Evolutionary conservation across 768 basidiomycete species (phyloP), one percentile per base, ranked within the genome.

Genomic region (Fibroporia radiculosa): DNA sequence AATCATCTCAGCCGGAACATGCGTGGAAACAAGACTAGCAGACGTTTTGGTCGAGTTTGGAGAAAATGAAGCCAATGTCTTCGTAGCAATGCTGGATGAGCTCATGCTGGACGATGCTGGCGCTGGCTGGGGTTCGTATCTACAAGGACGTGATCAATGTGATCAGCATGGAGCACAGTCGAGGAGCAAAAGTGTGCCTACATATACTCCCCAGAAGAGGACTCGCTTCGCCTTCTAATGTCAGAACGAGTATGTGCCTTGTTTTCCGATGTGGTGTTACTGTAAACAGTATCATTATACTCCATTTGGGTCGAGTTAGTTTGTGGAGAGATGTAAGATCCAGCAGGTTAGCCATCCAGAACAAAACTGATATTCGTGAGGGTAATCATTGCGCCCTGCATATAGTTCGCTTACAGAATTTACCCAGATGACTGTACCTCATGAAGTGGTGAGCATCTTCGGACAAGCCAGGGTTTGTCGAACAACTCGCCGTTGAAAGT

Each of bases 361-460:
- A 4, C 18, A 42, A 52, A 52, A 4, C 22, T 48, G 41, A 49
- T 40, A 24, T 40, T 49, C 14, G 45, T 40, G 32, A 20, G 25
- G 1, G 51, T 51, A n/a, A n/a, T 35, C 0, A 22, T 44, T 8
- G 38, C 26, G 14, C 23, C 32, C 20, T 27, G 25, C 1, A 47
- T 13, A 16, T 14, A 14, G 28, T 52, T 46, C 6, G 41, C 44
- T n/a, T 13, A 49, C n/a, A 19, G 43, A 36, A 33, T 23, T 48
- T 13, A 52, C 51, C 31, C 45, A 48, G 34, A 52, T 45, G n/a
- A 48, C 51, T 8, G 42, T 39, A 6, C 51, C 51, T 42, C 14
- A 8, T 31, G 8, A 8, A 8, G 8, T 31, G 29, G 29, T 31
- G 29, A 31, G 29, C n/a, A n/a, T n/a, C n/a, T 31, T 31, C 29